These are phyloP conservation scores for Umbelopsis sp. DNA, from an alignment of 192 early-diverging fungal species.

Conservation along the genomic window DNA sequence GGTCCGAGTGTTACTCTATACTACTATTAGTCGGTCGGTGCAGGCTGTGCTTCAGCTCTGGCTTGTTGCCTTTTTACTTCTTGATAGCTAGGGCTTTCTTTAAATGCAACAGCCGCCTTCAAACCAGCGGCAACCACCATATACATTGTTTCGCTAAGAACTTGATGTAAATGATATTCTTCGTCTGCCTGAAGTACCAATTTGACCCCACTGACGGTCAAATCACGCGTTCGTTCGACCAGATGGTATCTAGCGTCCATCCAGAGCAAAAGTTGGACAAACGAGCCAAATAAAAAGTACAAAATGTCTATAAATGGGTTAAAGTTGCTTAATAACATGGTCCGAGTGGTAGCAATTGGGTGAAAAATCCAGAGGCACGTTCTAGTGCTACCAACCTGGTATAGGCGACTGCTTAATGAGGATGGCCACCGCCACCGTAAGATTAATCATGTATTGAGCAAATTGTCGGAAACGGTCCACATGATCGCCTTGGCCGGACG, in stretches of 20 bases:
- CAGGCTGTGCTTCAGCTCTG: background rate
- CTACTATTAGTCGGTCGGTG: no score
- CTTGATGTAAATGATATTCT: conserved; percentile 57
- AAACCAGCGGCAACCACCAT: conserved; percentile 49
- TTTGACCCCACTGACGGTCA: conserved; percentile 50
- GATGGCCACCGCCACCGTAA: conserved; percentile 49
- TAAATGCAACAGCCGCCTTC: conserved; percentile 60
- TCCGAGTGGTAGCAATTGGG: no score
- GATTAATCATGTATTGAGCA: conserved; percentile 45
- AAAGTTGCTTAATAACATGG: background rate
- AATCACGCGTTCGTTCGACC: conserved; percentile 49
- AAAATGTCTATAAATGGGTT: conserved; percentile 13
- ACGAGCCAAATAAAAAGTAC: conserved; percentile 36
- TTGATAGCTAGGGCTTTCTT: conserved; percentile 53
- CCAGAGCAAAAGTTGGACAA: conserved; percentile 39
- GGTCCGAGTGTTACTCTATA: no score
- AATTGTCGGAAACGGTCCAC: conserved; percentile 33
- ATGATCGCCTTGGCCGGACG: conserved; percentile 10
- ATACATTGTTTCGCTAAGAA: conserved; percentile 50
- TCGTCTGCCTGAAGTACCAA: conserved; percentile 52
- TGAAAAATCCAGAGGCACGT: background rate
- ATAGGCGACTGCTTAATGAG: conserved; percentile 59
- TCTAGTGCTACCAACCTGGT: conserved; percentile 34
- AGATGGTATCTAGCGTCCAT: conserved; percentile 53
- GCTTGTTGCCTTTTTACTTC: conserved; percentile 15